phyloP scores from a whole-genome alignment of 352 stramenopile species.

The Pythium utonaiense region DNA sequence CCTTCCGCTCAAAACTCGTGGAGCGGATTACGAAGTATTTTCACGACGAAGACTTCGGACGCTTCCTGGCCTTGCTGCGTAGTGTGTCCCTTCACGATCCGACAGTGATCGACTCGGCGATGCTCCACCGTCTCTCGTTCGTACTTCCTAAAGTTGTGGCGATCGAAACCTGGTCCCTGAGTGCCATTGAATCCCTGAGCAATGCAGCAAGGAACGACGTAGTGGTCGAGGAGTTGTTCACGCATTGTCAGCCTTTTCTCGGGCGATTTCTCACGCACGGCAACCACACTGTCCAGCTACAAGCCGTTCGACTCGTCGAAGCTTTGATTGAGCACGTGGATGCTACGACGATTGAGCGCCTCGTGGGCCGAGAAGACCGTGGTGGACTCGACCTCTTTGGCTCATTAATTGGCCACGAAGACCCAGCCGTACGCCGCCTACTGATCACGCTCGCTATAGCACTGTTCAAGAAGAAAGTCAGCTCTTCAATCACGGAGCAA shows the following conservation, averaged over 20 bases:
- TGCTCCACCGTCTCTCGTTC: constrained; percentile 68
- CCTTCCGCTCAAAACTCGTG: constrained; percentile 36
- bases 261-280: constrained; percentile 52
- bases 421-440: constrained; percentile 34
- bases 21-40: constrained; percentile 49
- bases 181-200: constrained; percentile 40
- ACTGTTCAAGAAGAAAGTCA: constrained; percentile 28
- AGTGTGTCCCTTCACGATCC: constrained; percentile 60
- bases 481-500: constrained; percentile 1
- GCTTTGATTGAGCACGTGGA: constrained; percentile 34
- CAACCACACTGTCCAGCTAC: constrained; percentile 43
- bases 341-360: constrained; percentile 24
- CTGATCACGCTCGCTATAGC: constrained; percentile 43
- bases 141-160: constrained; percentile 54
- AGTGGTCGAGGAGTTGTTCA: constrained; percentile 41
- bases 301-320: constrained; percentile 39
- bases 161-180: constrained; percentile 56
- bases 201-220: constrained; percentile 39
- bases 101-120: constrained; percentile 54
- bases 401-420: constrained; percentile 33
- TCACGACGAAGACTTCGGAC: constrained; percentile 58
- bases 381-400: constrained; percentile 41
- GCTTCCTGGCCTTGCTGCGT: constrained; percentile 58
- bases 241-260: constrained; percentile 43
- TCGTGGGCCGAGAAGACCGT: constrained; percentile 22